Evolutionary conservation across 805 yeast species (phyloP), one percentile per base, ranked within the genome.

Genomic region (Pichia phayaonensis): DNA sequence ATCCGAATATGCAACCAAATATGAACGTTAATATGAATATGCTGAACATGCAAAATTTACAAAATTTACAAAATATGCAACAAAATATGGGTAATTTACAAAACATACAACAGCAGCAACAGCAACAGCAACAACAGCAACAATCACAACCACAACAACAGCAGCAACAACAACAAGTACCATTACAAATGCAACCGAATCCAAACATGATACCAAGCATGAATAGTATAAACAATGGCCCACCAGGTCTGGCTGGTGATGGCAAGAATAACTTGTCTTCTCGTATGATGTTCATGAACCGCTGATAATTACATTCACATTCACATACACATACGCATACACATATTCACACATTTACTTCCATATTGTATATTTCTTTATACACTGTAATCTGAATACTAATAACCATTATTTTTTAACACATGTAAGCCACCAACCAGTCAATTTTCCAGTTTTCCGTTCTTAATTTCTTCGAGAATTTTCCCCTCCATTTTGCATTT

Each of bases 251-350:
- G 11, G 38, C 52, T 13, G 43, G 51, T 12, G 61, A 60, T 24
- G 56, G 54, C 41, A 59, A 59, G 44, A 56, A 54, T 29, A 43
- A 54, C 1, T 47, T 58, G 27, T 58, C 64, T 22, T 63, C 65
- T 18, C 54, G 60, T 48, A 53, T 59, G 58, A 52, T 59, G 46
- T 59, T 56, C 44, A 39, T 48, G 44, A 48, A 48, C 29, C 51
- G 47, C 39, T 44, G 20, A 40, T 15, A 4, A 34, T n/a, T n/a
- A 16, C 3, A 16, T 34, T n/a, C 8, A n/a, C 20, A 34, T 11
- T n/a, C 11, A 16, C 38, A 34, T 16, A 34, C 8, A 16, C 3
- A 16, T 34, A 34, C 8, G 10, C 20, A 34, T 11, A 34, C 11
- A 16, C 38, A 34, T 16, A 20, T n/a, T 7, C n/a, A 31, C 36